Conservation (phyloP, 768 basidiomycete species). For the Panus rudis region DNA sequence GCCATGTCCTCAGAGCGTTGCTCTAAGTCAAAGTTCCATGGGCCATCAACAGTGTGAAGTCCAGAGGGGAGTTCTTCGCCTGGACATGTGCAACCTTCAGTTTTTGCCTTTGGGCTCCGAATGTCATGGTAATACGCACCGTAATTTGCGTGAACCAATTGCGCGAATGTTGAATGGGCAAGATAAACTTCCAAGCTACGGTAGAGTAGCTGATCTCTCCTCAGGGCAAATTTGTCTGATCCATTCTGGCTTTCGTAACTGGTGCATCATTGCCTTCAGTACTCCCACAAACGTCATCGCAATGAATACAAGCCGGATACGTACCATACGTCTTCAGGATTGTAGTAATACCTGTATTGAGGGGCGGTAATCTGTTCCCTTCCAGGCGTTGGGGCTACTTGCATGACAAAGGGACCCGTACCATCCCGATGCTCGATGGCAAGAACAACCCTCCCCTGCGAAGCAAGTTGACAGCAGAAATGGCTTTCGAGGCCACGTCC, state of each 20-base stretch:
- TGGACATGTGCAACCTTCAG: too few species aligned
- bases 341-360: conserved; percentile 41
- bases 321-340: conserved; percentile 50
- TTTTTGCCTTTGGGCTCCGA: too few species aligned
- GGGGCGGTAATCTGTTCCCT: conserved; percentile 23
- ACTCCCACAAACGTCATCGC: neutral
- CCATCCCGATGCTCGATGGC: conserved; percentile 84
- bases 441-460: conserved; percentile 73
- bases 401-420: conserved; percentile 47
- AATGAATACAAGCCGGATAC: conserved; percentile 12
- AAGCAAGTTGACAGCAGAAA: conserved; percentile 64
- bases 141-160: too few species aligned
- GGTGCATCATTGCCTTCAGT: conserved; percentile 23
- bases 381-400: conserved; percentile 29
- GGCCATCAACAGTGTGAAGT: conserved; percentile 13
- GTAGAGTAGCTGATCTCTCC: conserved; percentile 63
- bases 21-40: conserved; percentile 9
- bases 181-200: conserved; percentile 65
- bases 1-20: conserved; percentile 5
- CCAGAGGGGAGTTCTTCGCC: too few species aligned
- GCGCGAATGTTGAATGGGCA: conserved; percentile 49
- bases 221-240: conserved; percentile 33
- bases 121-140: too few species aligned
- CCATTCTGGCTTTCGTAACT: conserved; percentile 16
- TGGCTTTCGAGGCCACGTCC: conserved; percentile 53